Base-by-base conservation (phyloP, 2,329 filamentous ascomycete genomes). In the Pyrenophora graminea region DNA sequence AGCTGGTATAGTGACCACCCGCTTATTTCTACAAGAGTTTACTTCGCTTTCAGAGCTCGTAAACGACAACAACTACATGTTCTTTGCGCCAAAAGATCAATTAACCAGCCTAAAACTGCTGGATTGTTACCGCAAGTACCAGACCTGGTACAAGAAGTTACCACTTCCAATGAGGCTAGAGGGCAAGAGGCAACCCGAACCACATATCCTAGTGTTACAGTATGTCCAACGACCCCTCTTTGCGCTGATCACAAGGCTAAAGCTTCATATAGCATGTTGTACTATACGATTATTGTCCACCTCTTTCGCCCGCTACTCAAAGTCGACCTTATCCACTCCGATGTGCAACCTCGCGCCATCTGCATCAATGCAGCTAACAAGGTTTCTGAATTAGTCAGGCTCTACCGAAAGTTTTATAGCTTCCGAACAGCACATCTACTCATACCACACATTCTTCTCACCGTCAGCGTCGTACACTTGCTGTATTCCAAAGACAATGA, bases 251-350 rank as follows among this genome's bases (percentile, higher is more conserved):
- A 31, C 31, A 8, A 10, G 40, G 44, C 59, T 62, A 45, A 66
- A 45, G 32, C 10, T 13, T 17, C 10, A 40, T 13, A 2, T 3
- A 72, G 69, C 68, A 86, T 89, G 85, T 85, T 88, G 56, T 88
- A 88, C 64, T 82, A 89, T 63, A 86, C 85, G 55, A 82, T 84
- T 25, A 86, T 87, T n/a, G 71, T 88, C 0, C 80, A 90, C n/a
- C 80, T 91, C 1, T 91, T 91, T 67, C 80, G 88, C 6, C 88
- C 88, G 0, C 78, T 91, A 32, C 85, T 90, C 64, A 89, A 89
- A 61, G 80, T 87, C 18, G 75, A 79, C 43, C 61, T 79, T 12
- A 63, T 73, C 40, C 82, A 84, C 7, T 88, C 85, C 6, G 80
- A 82, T 44, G 76, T 89, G 2, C 77, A 79, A 3, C 87, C 87